Evolutionary conservation across 1,284 basidiomycete species (phyloP).

Genomic region (Grifola frondosa): DNA sequence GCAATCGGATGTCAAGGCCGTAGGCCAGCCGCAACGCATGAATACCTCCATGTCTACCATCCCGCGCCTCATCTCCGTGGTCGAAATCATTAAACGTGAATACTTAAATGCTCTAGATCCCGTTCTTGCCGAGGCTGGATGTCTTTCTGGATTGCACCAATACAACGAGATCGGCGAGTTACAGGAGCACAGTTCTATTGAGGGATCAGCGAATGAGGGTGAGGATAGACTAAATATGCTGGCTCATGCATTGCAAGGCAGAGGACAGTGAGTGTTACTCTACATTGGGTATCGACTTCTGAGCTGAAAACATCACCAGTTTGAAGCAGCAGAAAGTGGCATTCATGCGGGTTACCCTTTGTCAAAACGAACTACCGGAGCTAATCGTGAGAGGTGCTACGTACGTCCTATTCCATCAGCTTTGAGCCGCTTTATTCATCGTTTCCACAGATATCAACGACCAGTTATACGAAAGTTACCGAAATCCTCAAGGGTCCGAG

Average conservation of each 20-base stretch:
- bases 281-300: slow-evolving; percentile 5
- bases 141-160: slow-evolving; percentile 63
- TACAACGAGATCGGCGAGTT: slow-evolving; percentile 73
- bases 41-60: slow-evolving; percentile 46
- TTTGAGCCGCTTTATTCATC: neutral
- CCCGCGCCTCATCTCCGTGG: slow-evolving; percentile 72
- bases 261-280: slow-evolving; percentile 55
- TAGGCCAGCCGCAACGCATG: slow-evolving; percentile 16
- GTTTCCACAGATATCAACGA: slow-evolving; percentile 50
- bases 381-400: slow-evolving; percentile 46
- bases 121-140: slow-evolving; percentile 31
- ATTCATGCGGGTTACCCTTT: slow-evolving; percentile 76
- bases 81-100: slow-evolving; percentile 84
- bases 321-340: slow-evolving; percentile 63
- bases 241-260: slow-evolving; percentile 41
- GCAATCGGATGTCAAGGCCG: slow-evolving; percentile 1
- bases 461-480: slow-evolving; percentile 53
- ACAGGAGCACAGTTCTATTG: slow-evolving; percentile 37
- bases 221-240: slow-evolving; percentile 38
- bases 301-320: slow-evolving; percentile 36
- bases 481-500: slow-evolving; percentile 57
- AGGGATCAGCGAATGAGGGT: slow-evolving; percentile 24
- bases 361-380: slow-evolving; percentile 46
- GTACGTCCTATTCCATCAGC: slow-evolving; percentile 34
- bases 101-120: slow-evolving; percentile 55